A percentile compares a stretch with the other conserved stretches of the same genome.
These are phyloP conservation scores for Aspergillus pseudotamarii DNA, from an alignment of 2,329 filamentous ascomycete genomes.

Conservation along the genomic window DNA sequence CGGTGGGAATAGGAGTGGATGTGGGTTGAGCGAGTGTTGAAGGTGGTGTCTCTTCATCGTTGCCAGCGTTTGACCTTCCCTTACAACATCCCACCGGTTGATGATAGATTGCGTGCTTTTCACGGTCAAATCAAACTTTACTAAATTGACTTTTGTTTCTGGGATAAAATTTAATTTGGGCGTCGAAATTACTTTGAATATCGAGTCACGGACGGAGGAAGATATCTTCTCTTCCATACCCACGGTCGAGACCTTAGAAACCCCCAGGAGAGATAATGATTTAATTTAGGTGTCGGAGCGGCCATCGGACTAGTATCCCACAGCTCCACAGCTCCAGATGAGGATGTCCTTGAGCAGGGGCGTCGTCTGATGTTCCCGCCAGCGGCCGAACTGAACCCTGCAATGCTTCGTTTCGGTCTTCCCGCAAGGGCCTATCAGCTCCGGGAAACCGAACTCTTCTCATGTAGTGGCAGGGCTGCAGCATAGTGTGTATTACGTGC, in stretches of 20 bases:
- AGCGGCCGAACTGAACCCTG: slow-evolving; percentile 15
- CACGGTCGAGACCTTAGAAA: slow-evolving; percentile 14
- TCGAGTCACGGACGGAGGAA: not conserved
- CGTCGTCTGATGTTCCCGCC: slow-evolving; percentile 23
- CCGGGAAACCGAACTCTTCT: slow-evolving; percentile 13
- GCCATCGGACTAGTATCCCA: slow-evolving; percentile 14
- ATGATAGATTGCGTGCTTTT: slow-evolving; percentile 4
- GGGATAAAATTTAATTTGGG: not conserved
- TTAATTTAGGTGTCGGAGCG: slow-evolving; percentile 19
- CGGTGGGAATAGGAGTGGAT: not conserved
- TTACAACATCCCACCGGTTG: slow-evolving; percentile 9
- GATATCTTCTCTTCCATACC: not conserved
- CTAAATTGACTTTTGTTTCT: not conserved
- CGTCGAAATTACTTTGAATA: not conserved
- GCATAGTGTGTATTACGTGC: slow-evolving; percentile 5
- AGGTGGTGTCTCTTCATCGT: slow-evolving; percentile 3
- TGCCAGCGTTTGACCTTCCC: slow-evolving; percentile 8
- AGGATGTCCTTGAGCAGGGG: slow-evolving; percentile 12
- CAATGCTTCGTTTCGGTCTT: slow-evolving; percentile 22
- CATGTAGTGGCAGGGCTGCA: slow-evolving; percentile 24
- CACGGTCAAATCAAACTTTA: not conserved
- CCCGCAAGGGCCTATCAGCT: slow-evolving; percentile 21
- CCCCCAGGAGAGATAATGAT: slow-evolving; percentile 13
- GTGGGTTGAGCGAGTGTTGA: not conserved
- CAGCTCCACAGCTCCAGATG: slow-evolving; percentile 18